Evolutionary conservation across 768 basidiomycete genomes (phyloP).

Genomic region (Trametes sanguinea): DNA sequence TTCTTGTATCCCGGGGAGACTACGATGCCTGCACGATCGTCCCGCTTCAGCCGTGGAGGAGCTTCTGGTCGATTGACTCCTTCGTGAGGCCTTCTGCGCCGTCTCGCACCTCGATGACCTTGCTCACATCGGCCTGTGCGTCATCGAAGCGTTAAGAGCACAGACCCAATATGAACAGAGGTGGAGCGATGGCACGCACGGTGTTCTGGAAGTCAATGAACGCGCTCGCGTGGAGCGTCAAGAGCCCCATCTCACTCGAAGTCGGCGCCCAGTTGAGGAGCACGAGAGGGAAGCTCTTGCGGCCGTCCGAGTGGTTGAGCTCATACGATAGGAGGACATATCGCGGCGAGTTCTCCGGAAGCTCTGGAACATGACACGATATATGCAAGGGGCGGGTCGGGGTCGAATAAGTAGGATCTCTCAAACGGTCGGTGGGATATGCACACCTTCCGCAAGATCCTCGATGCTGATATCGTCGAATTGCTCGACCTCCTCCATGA

Average conservation of each 20-base stretch:
- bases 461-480: conserved; percentile 76
- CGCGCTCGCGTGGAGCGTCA: conserved; percentile 81
- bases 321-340: conserved; percentile 86
- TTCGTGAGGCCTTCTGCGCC: conserved; percentile 81
- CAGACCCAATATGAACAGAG: neutral
- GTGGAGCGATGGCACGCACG: conserved; percentile 44
- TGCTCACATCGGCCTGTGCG: conserved; percentile 69
- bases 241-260: conserved; percentile 70
- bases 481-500: conserved; percentile 84
- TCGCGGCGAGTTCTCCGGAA: conserved; percentile 85
- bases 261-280: conserved; percentile 88
- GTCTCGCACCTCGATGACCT: conserved; percentile 80
- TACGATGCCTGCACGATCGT: neutral
- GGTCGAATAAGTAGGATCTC: neutral
- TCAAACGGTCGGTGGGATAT: neutral
- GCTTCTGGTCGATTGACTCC: conserved; percentile 63
- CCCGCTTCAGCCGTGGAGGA: conserved; percentile 34
- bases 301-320: conserved; percentile 75
- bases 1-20: neutral
- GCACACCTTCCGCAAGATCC: conserved; percentile 82
- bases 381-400: too few species aligned
- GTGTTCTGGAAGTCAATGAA: conserved; percentile 77
- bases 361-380: conserved; percentile 48
- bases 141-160: neutral
- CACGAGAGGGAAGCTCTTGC: conserved; percentile 82